These are phyloP conservation scores for Tricholoma sp. DNA, from an alignment of 768 basidiomycete species.

Conservation along the genomic window DNA sequence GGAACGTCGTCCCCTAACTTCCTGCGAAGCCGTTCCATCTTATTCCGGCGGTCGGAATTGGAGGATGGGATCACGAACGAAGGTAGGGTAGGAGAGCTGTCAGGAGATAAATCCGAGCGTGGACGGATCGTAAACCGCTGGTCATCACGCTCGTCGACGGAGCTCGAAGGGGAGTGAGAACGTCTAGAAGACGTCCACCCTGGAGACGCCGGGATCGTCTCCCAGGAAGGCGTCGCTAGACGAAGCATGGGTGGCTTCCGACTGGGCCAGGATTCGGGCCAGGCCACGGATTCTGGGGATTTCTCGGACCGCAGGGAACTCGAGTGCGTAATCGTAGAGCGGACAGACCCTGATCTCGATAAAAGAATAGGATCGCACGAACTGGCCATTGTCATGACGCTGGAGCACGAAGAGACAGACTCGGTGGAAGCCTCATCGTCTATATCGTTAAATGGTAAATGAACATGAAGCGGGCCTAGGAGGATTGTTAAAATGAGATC, in stretches of 20 bases:
- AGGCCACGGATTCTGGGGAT: conserved; percentile 10
- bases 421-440: conserved; percentile 10
- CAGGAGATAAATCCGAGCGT: conserved; percentile 16
- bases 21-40: conserved; percentile 59
- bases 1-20: conserved; percentile 63
- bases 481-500: background rate
- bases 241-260: conserved; percentile 15
- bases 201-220: conserved; percentile 27
- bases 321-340: conserved; percentile 11
- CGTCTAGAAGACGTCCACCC: conserved; percentile 11
- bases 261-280: conserved; percentile 6
- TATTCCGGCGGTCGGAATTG: conserved; percentile 40
- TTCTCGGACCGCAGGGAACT: conserved; percentile 13
- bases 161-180: background rate
- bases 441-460: conserved; percentile 9
- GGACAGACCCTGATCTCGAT: conserved; percentile 15
- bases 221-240: conserved; percentile 19
- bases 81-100: conserved; percentile 26
- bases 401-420: conserved; percentile 20
- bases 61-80: conserved; percentile 38
- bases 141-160: conserved; percentile 1
- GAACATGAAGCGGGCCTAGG: conserved; percentile 20
- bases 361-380: conserved; percentile 1
- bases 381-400: conserved; percentile 1
- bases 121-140: conserved; percentile 18